These are phyloP conservation scores for Peniophora sp. DNA, from an alignment of 1,284 basidiomycete species.

Conservation along the genomic window DNA sequence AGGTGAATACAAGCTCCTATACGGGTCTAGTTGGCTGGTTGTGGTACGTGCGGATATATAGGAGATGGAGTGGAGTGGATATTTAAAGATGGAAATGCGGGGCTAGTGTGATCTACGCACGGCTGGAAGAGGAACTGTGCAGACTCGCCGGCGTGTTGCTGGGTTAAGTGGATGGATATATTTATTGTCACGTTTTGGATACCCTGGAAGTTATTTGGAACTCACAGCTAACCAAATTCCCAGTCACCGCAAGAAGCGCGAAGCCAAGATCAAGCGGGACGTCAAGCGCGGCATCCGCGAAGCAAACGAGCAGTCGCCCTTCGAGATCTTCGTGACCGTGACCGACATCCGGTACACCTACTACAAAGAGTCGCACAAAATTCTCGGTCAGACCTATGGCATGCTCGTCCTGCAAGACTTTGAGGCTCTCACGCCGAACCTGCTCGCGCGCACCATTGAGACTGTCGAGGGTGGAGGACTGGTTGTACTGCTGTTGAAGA, in stretches of 20 bases:
- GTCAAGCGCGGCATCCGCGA: slow-evolving; percentile 92
- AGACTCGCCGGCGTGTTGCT: too few species aligned
- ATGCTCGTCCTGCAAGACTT: slow-evolving; percentile 99
- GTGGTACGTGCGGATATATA: not conserved
- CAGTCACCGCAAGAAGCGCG: slow-evolving; percentile 94
- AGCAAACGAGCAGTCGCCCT: slow-evolving; percentile 92
- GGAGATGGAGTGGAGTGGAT: too few species aligned
- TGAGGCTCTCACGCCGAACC: slow-evolving; percentile 96
- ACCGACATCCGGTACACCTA: slow-evolving; percentile 98
- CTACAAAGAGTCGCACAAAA: slow-evolving; percentile 94
- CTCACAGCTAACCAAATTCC: slow-evolving; percentile 2
- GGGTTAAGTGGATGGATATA: not conserved
- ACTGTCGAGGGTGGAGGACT: slow-evolving; percentile 97
- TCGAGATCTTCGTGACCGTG: slow-evolving; percentile 98
- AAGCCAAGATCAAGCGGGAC: slow-evolving; percentile 91
- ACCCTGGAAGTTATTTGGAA: not conserved
- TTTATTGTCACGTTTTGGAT: not conserved
- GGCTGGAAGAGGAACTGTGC: not conserved
- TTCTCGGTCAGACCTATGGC: slow-evolving; percentile 95
- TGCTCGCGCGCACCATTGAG: slow-evolving; percentile 95
- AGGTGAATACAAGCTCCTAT: slow-evolving; percentile 44
- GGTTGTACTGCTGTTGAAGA: slow-evolving; percentile 88
- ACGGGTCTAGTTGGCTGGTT: too few species aligned
- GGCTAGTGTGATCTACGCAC: too few species aligned
- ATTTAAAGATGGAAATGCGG: too few species aligned